Evolutionary conservation across 345 rosid species (phyloP), one percentile per base, ranked within the genome.

Genomic region (Salix udensis): DNA sequence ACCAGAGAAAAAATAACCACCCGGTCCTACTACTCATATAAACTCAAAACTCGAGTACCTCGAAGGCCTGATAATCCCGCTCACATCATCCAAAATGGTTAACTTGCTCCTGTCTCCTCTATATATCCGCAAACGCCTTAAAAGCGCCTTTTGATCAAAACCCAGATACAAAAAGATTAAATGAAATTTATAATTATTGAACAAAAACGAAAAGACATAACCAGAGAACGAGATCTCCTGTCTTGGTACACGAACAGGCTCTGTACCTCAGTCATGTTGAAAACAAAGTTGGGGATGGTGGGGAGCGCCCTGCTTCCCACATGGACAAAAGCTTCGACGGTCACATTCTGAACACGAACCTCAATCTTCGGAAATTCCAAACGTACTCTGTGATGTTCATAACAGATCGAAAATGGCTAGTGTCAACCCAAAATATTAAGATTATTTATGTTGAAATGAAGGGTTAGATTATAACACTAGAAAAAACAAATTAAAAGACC

Each of bases 231-330:
- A 18, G 40, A 12, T 14, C 39, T 19, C 7, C 4, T 5, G 52
- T 46, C 52, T 46, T 46, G 18, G 18, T 46, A 4, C 4, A 4
- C 52, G 52, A 12, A 46, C 52, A 46, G 14, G 52, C 52, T 46
- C 14, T 68, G 31, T 85, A 96, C 99, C 91, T 96, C 98, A 6
- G 94, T 71, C 93, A 90, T 92, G 88, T 96, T 92, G 85, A 87
- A 85, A 52, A 96, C 84, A 78, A 93, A 96, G 85, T 96, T 96
- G 31, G 96, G 96, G 85, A 96, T 91, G 12, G 98, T 96, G 61
- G 99, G 99, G 62, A 96, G 87, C 26, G 98, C 99, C 70, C 99
- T 83, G 82, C 99, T 96, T 70, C 99, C 99, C 40, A 94, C 86
- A 65, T 91, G 94, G 76, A 96, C 98, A 76, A 83, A 96, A 36